Evolutionary conservation across 2,329 filamentous ascomycete species (phyloP).

Genomic region (Nemania bipapillata): DNA sequence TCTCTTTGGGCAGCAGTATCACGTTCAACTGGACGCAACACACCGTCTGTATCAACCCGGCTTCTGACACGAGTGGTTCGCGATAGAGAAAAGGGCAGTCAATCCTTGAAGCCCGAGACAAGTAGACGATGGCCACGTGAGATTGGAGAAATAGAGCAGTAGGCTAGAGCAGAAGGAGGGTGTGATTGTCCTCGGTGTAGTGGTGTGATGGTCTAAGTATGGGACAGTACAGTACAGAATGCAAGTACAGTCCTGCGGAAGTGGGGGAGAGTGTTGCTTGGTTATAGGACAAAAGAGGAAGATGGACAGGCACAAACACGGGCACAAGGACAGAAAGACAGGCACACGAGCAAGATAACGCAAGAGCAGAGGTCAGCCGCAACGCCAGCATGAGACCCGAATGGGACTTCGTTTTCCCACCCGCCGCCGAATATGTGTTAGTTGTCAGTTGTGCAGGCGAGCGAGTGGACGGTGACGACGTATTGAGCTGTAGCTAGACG

Average conservation of each 20-base stretch:
- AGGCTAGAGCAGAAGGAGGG: constrained; percentile 23
- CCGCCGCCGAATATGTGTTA: constrained; percentile 17
- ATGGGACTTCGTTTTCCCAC: constrained; percentile 13
- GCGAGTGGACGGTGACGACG: constrained; percentile 10
- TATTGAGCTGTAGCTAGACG: constrained; percentile 9
- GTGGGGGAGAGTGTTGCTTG: constrained; percentile 8
- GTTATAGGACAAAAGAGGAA: constrained; percentile 11
- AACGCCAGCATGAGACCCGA: constrained; percentile 6
- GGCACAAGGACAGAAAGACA: constrained; percentile 16
- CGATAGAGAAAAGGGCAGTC: constrained; percentile 30
- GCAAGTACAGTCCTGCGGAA: background rate
- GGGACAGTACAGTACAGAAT: background rate
- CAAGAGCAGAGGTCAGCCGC: constrained; percentile 25
- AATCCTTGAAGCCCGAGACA: constrained; percentile 28
- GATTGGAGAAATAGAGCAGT: constrained; percentile 33
- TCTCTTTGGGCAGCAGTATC: constrained; percentile 10
- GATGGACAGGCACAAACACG: constrained; percentile 13
- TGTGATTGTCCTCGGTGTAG: constrained; percentile 33
- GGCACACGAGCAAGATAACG: constrained; percentile 34
- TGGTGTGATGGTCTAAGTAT: constrained; percentile 18
- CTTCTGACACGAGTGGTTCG: background rate
- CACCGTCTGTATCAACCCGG: background rate
- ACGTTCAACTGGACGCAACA: constrained; percentile 24
- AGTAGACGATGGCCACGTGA: constrained; percentile 45
- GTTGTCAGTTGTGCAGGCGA: background rate